phyloP scores from a whole-genome alignment of 495 filamentous ascomycete genomes.

The Tetracladium setigerum region DNA sequence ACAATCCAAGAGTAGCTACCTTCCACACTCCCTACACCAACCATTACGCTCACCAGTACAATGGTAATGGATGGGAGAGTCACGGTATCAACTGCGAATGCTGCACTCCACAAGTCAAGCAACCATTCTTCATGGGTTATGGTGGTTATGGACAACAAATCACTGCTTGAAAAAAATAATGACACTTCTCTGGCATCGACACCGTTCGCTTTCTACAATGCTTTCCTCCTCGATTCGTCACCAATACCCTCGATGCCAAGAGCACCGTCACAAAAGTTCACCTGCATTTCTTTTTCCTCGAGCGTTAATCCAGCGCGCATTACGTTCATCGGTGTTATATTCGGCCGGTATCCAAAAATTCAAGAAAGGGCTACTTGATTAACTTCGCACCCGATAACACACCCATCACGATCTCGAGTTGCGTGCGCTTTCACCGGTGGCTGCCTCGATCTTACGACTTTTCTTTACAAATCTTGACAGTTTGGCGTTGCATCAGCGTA shows the following conservation, averaged over 20 bases:
- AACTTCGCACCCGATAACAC: conserved; percentile 12
- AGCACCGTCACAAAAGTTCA: conserved; percentile 21
- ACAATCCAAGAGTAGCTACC: conserved; percentile 12
- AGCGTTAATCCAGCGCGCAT: conserved; percentile 21
- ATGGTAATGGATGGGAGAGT: conserved; percentile 14
- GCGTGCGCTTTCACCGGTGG: conserved; percentile 18
- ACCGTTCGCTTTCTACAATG: background rate
- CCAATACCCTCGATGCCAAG: conserved; percentile 19
- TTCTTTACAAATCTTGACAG: conserved; percentile 7
- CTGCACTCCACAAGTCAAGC: conserved; percentile 18
- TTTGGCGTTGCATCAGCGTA: conserved; percentile 23
- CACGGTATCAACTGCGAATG: conserved; percentile 12
- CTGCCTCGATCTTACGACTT: conserved; percentile 26
- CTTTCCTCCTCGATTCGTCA: background rate
- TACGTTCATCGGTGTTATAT: conserved; percentile 20
- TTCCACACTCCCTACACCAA: conserved; percentile 16
- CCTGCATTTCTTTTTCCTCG: conserved; percentile 17
- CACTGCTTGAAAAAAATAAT: conserved; percentile 12
- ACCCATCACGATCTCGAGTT: conserved; percentile 22
- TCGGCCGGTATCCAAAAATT: conserved; percentile 15
- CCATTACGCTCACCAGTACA: conserved; percentile 13
- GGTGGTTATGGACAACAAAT: conserved; percentile 15
- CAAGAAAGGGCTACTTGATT: conserved; percentile 13
- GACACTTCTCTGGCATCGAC: no score
- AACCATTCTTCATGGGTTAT: conserved; percentile 17